Percentiles rank a stretch among this genome's conserved stretches.
phyloP scores from a whole-genome alignment of 2,329 filamentous ascomycete genomes.

The Alternaria viburni region DNA sequence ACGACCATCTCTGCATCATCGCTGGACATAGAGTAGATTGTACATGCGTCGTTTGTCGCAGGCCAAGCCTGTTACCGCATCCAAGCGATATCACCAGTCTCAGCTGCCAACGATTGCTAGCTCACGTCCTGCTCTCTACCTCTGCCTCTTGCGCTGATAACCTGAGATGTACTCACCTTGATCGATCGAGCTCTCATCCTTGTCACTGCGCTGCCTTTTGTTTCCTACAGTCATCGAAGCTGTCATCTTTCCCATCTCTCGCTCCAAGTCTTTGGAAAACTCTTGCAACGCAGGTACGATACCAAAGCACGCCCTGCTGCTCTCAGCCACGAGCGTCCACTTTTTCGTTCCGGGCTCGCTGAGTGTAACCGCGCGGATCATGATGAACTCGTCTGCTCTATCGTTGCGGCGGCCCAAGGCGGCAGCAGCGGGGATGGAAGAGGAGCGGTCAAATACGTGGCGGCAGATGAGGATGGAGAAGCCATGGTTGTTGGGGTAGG shows the following conservation, averaged over 20 bases:
- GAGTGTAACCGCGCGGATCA: neutral
- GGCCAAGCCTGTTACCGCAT: neutral
- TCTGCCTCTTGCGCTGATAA: neutral
- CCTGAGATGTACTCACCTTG: neutral
- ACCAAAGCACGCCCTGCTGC: neutral
- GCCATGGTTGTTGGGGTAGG: neutral
- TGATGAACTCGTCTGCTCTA: neutral
- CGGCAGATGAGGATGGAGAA: slow-evolving; percentile 7
- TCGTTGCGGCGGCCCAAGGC: neutral
- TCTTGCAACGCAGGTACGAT: slow-evolving; percentile 4
- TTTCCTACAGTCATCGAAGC: neutral
- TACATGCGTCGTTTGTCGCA: neutral
- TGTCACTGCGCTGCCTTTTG: neutral
- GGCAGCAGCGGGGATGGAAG: neutral
- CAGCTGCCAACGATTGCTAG: accelerated
- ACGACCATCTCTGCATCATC: neutral
- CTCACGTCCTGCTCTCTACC: neutral
- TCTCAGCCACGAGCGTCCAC: slow-evolving; percentile 6
- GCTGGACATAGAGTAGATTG: neutral
- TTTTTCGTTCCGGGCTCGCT: neutral
- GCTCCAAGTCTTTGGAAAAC: slow-evolving; percentile 7
- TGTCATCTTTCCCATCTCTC: neutral
- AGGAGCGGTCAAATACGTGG: neutral
- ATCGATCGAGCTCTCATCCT: neutral
- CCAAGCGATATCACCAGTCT: neutral